Base-by-base conservation (phyloP, 768 basidiomycete species). In the Kwoniella pini region DNA sequence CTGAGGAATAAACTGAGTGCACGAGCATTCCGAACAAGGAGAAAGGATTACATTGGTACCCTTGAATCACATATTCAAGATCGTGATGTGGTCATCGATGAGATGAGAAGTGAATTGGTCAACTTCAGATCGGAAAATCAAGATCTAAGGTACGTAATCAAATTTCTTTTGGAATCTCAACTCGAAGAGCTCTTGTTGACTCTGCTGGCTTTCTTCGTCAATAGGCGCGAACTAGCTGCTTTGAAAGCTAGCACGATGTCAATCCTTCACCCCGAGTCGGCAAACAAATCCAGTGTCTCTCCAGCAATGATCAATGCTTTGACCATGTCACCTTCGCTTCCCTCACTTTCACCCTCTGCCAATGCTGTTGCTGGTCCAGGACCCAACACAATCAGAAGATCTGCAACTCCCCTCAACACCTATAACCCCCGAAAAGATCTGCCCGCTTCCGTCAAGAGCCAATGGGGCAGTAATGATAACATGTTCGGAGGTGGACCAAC, bases 1-100 rank as follows among this genome's bases (percentile, higher is more conserved):
- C 81, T 98, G 42, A 79, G 95, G 51, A 99, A 99, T 81, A 99
- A 99, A 86, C 92, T 97, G 69, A 88, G 87, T 66, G 95, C 95
- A 0, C 81, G 94, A 54, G 96, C 95, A 76, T 97, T 97, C 80
- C 84, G 95, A n/a, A 90, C 92, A 27, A 81, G 95, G 36, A 83
- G 93, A 77, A 98, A 97, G 82, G 94, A 97, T 77, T 97, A 99
- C 77, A 96, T 98, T 63, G 84, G 88, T 9, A 92, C 91, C 0
- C 87, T 99, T 54, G 96, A 99, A 76, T 87, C 86, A 56, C 91
- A 95, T 76, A 90, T 98, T 71, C 88, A 89, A 13, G 91, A 94
- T 74, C 86, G 95, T 26, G 95, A 99, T 81, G 83, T 85, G 19
- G 84, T 98, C 62, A 88, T 99, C 65, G 88, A 90, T 64, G 88